phyloP scores from a whole-genome alignment of 129 eudicot species.

The Scalesia atractyloides region DNA sequence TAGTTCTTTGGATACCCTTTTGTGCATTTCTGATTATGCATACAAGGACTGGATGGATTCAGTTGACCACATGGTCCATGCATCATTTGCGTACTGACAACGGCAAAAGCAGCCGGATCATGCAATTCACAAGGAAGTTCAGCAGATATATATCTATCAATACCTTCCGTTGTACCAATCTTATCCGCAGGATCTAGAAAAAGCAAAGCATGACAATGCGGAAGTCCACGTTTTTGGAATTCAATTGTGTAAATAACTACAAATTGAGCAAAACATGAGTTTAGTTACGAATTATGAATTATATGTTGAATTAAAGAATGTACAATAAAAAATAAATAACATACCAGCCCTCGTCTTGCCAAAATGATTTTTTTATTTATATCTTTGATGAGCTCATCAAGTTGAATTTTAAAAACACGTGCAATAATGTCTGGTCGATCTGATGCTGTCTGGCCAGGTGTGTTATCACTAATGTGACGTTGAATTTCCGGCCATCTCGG shows the following conservation, averaged over 20 bases:
- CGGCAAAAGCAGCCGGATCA: neutral
- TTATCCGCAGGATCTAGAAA: too few relatives aligned
- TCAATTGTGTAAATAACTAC: slow-evolving; percentile 19
- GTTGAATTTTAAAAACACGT: neutral
- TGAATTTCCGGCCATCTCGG: neutral
- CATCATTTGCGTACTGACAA: neutral
- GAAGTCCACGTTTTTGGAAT: slow-evolving; percentile 16
- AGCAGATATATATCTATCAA: too few relatives aligned
- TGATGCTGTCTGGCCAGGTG: neutral
- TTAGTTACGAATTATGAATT: too few relatives aligned
- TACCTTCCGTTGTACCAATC: too few relatives aligned
- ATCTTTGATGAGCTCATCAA: neutral
- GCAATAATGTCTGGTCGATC: neutral
- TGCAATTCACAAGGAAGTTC: neutral
- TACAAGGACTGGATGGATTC: neutral
- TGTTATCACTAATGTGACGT: neutral
- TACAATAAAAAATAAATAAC: too few relatives aligned
- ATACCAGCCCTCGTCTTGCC: neutral
- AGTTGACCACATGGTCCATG: neutral
- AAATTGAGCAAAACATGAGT: neutral
- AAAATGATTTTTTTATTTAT: neutral
- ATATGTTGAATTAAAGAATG: too few relatives aligned
- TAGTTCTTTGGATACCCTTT: neutral
- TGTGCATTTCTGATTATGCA: neutral
- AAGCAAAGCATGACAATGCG: slow-evolving; percentile 22